A percentile compares a stretch with the other conserved stretches of the same genome.
Evolutionary conservation across 495 filamentous ascomycete species (phyloP).

Genomic region (Xylaria palmicola): DNA sequence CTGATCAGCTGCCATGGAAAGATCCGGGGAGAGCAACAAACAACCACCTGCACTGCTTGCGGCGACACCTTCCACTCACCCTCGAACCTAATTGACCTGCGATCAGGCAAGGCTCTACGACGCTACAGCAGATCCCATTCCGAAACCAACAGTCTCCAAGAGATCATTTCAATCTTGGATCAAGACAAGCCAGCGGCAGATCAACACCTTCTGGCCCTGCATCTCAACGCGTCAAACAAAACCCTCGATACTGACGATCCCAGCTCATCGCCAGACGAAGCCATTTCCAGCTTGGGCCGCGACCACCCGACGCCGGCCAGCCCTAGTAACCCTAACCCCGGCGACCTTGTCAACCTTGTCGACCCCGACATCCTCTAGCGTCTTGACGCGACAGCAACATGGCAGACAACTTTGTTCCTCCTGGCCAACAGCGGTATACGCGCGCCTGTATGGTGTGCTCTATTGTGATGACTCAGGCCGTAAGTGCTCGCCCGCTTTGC

Average conservation of each 20-base stretch:
- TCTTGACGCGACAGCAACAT: slow-evolving; percentile 16
- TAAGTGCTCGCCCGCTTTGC: slow-evolving; percentile 39
- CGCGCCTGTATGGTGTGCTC: slow-evolving; percentile 99
- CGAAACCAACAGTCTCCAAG: too few relatives aligned
- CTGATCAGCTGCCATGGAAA: too few relatives aligned
- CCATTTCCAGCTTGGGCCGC: not conserved
- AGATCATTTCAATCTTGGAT: too few relatives aligned
- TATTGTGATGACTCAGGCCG: slow-evolving; percentile 75
- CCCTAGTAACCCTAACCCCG: too few relatives aligned
- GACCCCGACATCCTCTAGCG: not conserved
- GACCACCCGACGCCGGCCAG: not conserved
- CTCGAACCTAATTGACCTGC: not conserved
- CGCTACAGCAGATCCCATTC: not conserved
- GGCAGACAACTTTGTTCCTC: slow-evolving; percentile 59
- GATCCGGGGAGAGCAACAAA: too few relatives aligned
- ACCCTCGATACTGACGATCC: too few relatives aligned
- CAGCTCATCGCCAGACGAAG: too few relatives aligned
- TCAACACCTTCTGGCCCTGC: too few relatives aligned
- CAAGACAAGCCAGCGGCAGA: too few relatives aligned
- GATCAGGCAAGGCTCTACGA: not conserved
- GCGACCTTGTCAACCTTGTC: too few relatives aligned
- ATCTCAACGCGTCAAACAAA: too few relatives aligned
- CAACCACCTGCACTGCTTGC: not conserved
- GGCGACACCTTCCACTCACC: not conserved
- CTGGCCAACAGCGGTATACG: slow-evolving; percentile 72